phyloP scores from a whole-genome alignment of 768 basidiomycete species.

The Lentinus tigrinus region DNA sequence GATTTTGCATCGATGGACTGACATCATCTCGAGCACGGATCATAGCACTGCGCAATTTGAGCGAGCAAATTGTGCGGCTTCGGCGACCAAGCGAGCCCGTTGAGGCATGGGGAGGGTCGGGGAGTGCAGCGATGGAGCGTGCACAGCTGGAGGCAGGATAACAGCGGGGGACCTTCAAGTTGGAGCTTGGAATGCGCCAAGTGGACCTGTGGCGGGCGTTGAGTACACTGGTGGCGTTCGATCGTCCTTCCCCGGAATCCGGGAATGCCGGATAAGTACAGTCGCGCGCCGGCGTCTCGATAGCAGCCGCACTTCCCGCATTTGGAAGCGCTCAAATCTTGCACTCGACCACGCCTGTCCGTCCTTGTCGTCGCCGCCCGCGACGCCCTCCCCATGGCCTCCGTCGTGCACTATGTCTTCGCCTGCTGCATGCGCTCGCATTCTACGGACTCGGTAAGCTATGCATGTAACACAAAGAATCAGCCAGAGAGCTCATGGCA shows the following conservation, averaged over 20 bases:
- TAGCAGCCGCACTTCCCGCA: conserved; percentile 5
- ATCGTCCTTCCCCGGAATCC: background rate
- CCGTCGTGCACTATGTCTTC: conserved; percentile 20
- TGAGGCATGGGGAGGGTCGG: background rate
- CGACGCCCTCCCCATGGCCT: conserved; percentile 23
- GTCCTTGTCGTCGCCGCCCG: conserved; percentile 6
- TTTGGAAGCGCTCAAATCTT: conserved; percentile 8
- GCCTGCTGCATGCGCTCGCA: conserved; percentile 24
- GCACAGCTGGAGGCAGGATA: too few relatives aligned
- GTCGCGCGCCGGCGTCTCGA: background rate
- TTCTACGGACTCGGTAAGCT: conserved; percentile 5
- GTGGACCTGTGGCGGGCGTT: conserved; percentile 2
- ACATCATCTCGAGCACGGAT: background rate
- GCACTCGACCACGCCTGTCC: conserved; percentile 9
- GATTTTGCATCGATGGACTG: too few relatives aligned
- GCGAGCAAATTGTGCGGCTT: background rate
- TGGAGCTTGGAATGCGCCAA: background rate
- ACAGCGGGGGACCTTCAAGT: too few relatives aligned
- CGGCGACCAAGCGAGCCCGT: background rate
- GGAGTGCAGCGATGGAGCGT: too few relatives aligned
- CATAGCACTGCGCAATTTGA: background rate
- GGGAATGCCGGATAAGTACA: conserved; percentile 1
- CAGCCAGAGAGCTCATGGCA: background rate
- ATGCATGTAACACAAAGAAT: background rate
- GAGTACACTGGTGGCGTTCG: conserved; percentile 9